Percentiles rank a stretch among this genome's conserved stretches.
Conservation (phyloP, 768 basidiomycete species). For the Agrocybe praecox region DNA sequence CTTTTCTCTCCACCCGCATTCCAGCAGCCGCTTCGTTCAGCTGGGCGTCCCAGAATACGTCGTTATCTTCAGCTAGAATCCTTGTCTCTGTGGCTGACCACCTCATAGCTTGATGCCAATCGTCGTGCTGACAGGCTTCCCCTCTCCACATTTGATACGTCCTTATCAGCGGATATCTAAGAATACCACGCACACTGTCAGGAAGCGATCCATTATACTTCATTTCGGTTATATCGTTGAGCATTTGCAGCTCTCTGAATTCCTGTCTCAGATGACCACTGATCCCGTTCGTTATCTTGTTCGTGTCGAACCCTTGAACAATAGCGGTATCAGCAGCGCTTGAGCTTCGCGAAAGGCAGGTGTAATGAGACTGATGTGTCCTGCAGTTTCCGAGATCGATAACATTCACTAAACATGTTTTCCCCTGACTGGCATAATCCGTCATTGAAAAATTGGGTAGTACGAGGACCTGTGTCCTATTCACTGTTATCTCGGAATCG, state of each 20-base stretch:
- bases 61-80: background rate
- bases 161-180: constrained; percentile 18
- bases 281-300: constrained; percentile 17
- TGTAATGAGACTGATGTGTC: constrained; percentile 24
- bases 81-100: background rate
- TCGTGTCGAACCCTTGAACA: constrained; percentile 21
- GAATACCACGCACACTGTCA: constrained; percentile 7
- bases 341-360: constrained; percentile 26
- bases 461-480: constrained; percentile 23
- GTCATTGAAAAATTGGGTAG: constrained; percentile 33
- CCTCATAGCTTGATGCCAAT: constrained; percentile 1
- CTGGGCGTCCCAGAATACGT: background rate
- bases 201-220: constrained; percentile 11
- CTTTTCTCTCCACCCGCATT: too few relatives aligned
- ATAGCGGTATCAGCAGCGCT: constrained; percentile 20
- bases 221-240: constrained; percentile 28
- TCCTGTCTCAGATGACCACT: constrained; percentile 20
- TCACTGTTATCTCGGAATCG: constrained; percentile 14
- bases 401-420: constrained; percentile 25
- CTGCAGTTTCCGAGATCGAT: constrained; percentile 22
- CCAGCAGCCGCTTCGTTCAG: background rate
- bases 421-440: constrained; percentile 28
- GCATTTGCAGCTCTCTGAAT: constrained; percentile 28
- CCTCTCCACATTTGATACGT: constrained; percentile 9
- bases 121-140: background rate